These are phyloP conservation scores for Fusarium palustre DNA, from an alignment of 2,329 filamentous ascomycete genomes.

Conservation along the genomic window DNA sequence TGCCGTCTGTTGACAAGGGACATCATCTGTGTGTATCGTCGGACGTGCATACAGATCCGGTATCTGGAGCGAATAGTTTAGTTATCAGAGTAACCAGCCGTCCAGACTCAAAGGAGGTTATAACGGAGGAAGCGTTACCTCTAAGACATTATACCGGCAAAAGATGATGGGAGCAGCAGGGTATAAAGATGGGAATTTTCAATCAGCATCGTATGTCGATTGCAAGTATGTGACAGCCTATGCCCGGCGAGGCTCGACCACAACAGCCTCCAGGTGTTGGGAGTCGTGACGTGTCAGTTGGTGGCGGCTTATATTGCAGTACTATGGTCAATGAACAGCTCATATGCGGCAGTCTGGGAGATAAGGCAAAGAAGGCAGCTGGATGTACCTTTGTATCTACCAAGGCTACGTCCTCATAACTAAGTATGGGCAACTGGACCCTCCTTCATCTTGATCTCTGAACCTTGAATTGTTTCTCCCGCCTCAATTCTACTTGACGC, in stretches of 20 bases:
- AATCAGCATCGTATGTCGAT: too few species aligned
- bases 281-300: not conserved
- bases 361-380: not conserved
- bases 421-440: not conserved
- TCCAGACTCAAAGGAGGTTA: too few species aligned
- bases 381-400: not conserved
- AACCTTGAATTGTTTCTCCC: too few species aligned
- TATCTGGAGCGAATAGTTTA: not conserved
- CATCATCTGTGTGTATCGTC: not conserved
- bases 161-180: too few species aligned
- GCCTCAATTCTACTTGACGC: too few species aligned
- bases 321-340: not conserved
- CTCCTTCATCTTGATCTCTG: not conserved
- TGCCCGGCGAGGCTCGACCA: too few species aligned
- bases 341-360: not conserved
- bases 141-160: too few species aligned
- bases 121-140: too few species aligned
- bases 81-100: not conserved
- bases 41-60: accelerated
- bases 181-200: too few species aligned
- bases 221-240: too few species aligned
- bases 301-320: not conserved
- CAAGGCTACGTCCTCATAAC: not conserved
- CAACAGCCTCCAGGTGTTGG: too few species aligned
- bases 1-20: not conserved